A percentile compares a stretch with the other conserved stretches of the same genome.
These are phyloP conservation scores for Stachybotrys echinatus DNA, from an alignment of 2,329 filamentous ascomycete genomes.

Conservation along the genomic window DNA sequence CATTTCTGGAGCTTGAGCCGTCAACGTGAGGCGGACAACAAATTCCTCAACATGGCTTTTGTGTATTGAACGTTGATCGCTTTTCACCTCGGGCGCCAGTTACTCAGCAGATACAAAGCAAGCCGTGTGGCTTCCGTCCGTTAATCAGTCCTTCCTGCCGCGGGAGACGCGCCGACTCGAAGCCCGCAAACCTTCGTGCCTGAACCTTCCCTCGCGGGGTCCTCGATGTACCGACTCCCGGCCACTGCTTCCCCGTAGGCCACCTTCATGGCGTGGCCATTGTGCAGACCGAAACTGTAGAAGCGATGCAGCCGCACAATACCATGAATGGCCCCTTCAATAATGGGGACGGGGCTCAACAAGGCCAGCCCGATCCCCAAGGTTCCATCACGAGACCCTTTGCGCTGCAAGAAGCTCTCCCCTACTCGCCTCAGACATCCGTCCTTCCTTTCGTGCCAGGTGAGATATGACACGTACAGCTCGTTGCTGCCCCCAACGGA, in stretches of 20 bases:
- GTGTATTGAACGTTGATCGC: no score
- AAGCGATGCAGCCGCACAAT: slow-evolving; percentile 22
- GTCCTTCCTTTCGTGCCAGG: slow-evolving; percentile 74
- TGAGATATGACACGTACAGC: slow-evolving; percentile 28
- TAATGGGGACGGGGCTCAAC: slow-evolving; percentile 26
- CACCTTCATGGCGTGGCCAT: slow-evolving; percentile 23
- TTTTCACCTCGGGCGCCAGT: neutral
- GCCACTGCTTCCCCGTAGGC: slow-evolving; percentile 19
- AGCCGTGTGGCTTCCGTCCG: neutral
- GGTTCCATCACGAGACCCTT: slow-evolving; percentile 40
- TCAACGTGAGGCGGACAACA: neutral
- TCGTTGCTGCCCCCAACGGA: neutral
- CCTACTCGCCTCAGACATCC: slow-evolving; percentile 77
- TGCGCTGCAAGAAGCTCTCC: slow-evolving; percentile 68
- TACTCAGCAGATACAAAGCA: neutral
- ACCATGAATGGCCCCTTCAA: slow-evolving; percentile 24
- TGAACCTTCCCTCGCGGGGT: no score
- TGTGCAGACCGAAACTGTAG: slow-evolving; percentile 21
- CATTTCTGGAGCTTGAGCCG: neutral
- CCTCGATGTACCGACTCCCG: slow-evolving; percentile 19
- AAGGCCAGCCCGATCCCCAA: slow-evolving; percentile 14
- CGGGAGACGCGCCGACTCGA: neutral
- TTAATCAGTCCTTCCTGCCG: neutral
- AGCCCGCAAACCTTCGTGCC: neutral
- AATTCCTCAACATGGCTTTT: neutral